Evolutionary conservation across 2,329 filamentous ascomycete genomes (phyloP).

Genomic region (Diplocarpon rosae): DNA sequence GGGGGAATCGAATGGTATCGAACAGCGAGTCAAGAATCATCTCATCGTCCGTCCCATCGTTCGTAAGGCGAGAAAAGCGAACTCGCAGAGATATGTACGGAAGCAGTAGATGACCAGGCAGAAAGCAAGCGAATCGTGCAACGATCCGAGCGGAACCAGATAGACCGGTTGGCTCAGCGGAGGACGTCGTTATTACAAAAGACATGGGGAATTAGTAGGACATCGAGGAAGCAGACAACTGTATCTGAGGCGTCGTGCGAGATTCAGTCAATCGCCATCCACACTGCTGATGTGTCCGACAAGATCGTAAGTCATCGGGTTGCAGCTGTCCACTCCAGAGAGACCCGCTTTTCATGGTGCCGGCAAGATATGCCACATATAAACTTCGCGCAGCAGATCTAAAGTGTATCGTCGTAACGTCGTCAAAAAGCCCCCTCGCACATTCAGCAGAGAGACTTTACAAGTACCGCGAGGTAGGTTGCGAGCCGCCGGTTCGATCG

Average conservation of each 20-base stretch:
- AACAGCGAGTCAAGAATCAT: slow-evolving; percentile 14
- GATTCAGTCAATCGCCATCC: slow-evolving; percentile 11
- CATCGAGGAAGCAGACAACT: slow-evolving; percentile 7
- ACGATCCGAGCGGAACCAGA: slow-evolving; percentile 3
- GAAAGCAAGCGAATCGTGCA: slow-evolving; percentile 12
- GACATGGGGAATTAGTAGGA: slow-evolving; percentile 5
- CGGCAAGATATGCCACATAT: slow-evolving; percentile 10
- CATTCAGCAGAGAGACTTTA: slow-evolving; percentile 12
- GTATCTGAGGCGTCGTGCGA: slow-evolving; percentile 4
- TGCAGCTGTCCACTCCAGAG: slow-evolving; percentile 12
- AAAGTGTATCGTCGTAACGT: slow-evolving; percentile 22
- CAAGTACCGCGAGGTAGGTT: slow-evolving; percentile 17
- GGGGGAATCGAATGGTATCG: slow-evolving; percentile 15
- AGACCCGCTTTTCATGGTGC: slow-evolving; percentile 12
- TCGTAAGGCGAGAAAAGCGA: slow-evolving; percentile 3
- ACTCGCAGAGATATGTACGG: slow-evolving; percentile 18
- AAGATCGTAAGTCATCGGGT: slow-evolving; percentile 11
- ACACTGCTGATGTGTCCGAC: slow-evolving; percentile 8
- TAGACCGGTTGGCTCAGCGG: not conserved
- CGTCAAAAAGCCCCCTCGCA: slow-evolving; percentile 17
- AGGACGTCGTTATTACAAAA: slow-evolving; percentile 17
- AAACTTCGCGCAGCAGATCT: slow-evolving; percentile 13
- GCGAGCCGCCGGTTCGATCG: slow-evolving; percentile 21
- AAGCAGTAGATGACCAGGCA: slow-evolving; percentile 10
- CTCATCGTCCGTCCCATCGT: slow-evolving; percentile 9